These are phyloP conservation scores for Yarrowia hollandica DNA, from an alignment of 805 yeast genomes.

Conservation along the genomic window DNA sequence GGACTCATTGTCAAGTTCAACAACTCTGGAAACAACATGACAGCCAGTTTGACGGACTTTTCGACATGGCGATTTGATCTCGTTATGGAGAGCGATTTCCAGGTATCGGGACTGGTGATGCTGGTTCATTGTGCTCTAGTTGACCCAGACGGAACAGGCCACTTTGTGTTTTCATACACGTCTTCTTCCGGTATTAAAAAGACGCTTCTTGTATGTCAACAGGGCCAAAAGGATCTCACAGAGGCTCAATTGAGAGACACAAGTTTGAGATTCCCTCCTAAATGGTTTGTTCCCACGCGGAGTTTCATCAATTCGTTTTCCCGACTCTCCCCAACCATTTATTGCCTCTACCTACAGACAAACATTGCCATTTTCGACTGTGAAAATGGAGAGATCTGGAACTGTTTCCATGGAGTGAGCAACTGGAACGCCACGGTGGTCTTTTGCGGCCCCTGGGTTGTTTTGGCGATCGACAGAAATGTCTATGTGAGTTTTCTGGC, in stretches of 20 bases:
- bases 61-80: constrained; percentile 18
- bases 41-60: constrained; percentile 12
- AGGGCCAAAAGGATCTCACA: neutral
- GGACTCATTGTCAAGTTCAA: constrained; percentile 20
- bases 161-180: constrained; percentile 13
- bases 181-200: neutral
- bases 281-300: constrained; percentile 11
- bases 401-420: constrained; percentile 22
- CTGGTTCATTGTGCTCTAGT: constrained; percentile 23
- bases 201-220: constrained; percentile 4
- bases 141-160: constrained; percentile 13
- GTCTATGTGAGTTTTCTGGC: constrained; percentile 17
- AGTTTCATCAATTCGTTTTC: constrained; percentile 26
- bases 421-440: constrained; percentile 22
- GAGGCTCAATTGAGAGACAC: neutral
- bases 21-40: constrained; percentile 23
- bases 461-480: constrained; percentile 11
- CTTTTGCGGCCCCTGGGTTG: constrained; percentile 26
- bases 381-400: constrained; percentile 25
- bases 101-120: constrained; percentile 3
- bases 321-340: neutral
- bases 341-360: constrained; percentile 18
- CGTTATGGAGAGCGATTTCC: constrained; percentile 1
- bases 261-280: neutral
- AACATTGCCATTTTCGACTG: constrained; percentile 22